Conservation (phyloP, 441 rosid species). For the Francoa sonchifolia region DNA sequence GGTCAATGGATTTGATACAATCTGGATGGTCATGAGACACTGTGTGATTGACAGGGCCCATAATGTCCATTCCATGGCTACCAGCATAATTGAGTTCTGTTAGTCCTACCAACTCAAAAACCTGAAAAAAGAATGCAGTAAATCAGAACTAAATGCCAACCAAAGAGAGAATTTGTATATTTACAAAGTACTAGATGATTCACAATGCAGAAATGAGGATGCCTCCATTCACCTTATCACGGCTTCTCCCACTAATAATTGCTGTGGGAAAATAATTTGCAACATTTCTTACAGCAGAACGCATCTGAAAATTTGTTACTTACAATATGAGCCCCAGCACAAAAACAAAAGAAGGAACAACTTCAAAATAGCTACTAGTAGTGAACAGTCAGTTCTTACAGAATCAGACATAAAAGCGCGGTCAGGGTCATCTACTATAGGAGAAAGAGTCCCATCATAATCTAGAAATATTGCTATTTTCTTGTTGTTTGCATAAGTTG, state of each 20-base stretch:
- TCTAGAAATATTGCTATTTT: conserved; percentile 75
- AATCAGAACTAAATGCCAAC: conserved; percentile 11
- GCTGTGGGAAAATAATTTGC: conserved; percentile 82
- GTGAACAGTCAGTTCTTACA: conserved; percentile 25
- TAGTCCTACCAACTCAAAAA: conserved; percentile 72
- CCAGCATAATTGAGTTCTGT: conserved; percentile 93
- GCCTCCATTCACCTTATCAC: conserved; percentile 50
- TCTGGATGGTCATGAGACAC: conserved; percentile 34
- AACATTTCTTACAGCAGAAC: conserved; percentile 64
- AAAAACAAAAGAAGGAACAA: neutral
- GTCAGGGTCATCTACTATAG: conserved; percentile 89
- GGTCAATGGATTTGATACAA: conserved; percentile 50
- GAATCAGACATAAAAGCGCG: conserved; percentile 68
- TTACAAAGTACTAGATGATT: too few species aligned
- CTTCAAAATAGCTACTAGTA: neutral
- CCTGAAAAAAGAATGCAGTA: conserved; percentile 32
- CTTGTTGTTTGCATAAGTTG: conserved; percentile 46
- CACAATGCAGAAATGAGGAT: neutral
- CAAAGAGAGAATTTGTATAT: too few species aligned
- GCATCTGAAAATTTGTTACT: conserved; percentile 48
- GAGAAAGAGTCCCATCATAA: conserved; percentile 93
- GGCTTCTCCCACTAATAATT: conserved; percentile 88
- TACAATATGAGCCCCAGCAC: neutral
- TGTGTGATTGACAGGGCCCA: conserved; percentile 38
- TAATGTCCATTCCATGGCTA: conserved; percentile 98